Evolutionary conservation across 768 basidiomycete species (phyloP).

Genomic region (Boletus patriciae): DNA sequence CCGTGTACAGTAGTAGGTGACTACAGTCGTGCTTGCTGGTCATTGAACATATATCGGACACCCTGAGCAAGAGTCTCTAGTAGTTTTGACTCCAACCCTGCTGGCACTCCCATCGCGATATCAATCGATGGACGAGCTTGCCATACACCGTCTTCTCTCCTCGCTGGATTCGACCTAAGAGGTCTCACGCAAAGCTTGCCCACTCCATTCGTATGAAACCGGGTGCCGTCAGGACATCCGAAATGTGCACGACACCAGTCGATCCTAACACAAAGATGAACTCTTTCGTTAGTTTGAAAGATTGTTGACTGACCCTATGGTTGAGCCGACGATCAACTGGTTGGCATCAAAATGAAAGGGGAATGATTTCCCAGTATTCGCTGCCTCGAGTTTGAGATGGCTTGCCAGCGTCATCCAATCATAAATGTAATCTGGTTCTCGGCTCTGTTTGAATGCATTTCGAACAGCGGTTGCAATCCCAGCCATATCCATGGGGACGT

Average conservation of each 20-base stretch:
- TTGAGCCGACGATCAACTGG: conserved; percentile 18
- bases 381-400: conserved; percentile 13
- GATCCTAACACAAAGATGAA: conserved; percentile 1
- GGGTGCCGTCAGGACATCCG: conserved; percentile 12
- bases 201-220: conserved; percentile 8
- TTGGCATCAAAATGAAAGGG: conserved; percentile 2
- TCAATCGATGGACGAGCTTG: conserved; percentile 9
- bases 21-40: too few relatives aligned
- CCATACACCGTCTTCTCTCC: conserved; percentile 13
- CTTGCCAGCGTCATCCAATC: conserved; percentile 9
- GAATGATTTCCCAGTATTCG: conserved; percentile 11
- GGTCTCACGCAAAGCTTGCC: conserved; percentile 4
- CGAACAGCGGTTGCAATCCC: conserved; percentile 19
- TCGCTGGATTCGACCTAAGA: conserved; percentile 19
- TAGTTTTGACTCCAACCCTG: conserved; percentile 13
- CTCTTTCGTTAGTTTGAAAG: too few relatives aligned
- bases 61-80: conserved; percentile 9
- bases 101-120: conserved; percentile 21
- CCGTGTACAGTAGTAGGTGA: too few relatives aligned
- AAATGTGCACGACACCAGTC: conserved; percentile 20
- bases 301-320: conserved; percentile 7
- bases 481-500: conserved; percentile 16
- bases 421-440: conserved; percentile 13
- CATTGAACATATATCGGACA: conserved; percentile 2
- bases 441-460: conserved; percentile 6